Evolutionary conservation across 495 filamentous ascomycete species (phyloP).

Genomic region (Geopyxis carbonaria): DNA sequence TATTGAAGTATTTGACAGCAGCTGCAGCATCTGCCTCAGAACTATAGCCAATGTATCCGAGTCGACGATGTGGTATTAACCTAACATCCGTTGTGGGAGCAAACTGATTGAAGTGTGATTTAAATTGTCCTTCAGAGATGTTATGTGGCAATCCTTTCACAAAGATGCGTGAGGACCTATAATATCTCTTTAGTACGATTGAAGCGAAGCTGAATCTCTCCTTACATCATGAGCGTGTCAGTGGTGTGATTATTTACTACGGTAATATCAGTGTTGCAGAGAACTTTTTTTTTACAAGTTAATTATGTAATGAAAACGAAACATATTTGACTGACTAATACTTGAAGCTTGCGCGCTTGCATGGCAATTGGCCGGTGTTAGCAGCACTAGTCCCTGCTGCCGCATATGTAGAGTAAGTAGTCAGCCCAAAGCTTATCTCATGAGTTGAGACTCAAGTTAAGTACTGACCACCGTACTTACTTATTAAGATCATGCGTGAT

Average conservation of each 20-base stretch:
- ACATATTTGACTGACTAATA: no score
- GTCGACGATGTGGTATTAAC: constrained; percentile 69
- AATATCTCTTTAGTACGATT: no score
- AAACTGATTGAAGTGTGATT: constrained; percentile 62
- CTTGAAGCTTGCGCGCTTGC: no score
- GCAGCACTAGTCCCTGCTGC: no score
- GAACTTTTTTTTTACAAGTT: constrained; percentile 2
- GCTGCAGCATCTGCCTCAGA: constrained; percentile 56
- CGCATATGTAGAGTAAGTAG: no score
- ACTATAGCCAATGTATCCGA: constrained; percentile 93
- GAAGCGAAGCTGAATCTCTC: no score
- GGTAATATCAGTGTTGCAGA: neutral
- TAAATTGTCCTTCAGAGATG: constrained; percentile 59
- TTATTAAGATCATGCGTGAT: no score
- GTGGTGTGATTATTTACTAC: no score
- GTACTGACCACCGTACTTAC: no score
- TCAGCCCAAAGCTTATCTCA: no score
- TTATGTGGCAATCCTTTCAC: constrained; percentile 68
- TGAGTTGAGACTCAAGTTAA: no score
- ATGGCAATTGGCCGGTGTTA: no score
- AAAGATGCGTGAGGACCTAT: constrained; percentile 73
- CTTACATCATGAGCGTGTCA: neutral
- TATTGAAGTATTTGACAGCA: constrained; percentile 89
- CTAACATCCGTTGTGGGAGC: constrained; percentile 74
- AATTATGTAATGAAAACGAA: constrained; percentile 4